Evolutionary conservation across 192 early-diverging fungal genomes (phyloP).

Genomic region (Coemansia reversa): DNA sequence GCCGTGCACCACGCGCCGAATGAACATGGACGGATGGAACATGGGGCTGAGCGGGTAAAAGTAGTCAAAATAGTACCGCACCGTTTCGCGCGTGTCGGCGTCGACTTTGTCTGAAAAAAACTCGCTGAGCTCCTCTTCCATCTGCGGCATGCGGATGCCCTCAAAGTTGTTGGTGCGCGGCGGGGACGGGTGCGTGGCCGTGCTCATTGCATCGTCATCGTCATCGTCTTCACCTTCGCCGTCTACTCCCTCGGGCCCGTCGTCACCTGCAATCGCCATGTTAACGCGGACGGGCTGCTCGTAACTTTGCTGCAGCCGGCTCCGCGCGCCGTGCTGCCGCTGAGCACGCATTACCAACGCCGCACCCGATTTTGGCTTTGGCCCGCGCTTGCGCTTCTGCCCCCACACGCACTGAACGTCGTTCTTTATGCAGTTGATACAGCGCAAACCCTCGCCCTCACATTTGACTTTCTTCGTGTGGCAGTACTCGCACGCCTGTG

Average conservation of each 20-base stretch:
- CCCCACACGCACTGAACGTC: conserved; percentile 52
- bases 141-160: conserved; percentile 31
- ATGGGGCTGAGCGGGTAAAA: conserved; percentile 53
- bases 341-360: not conserved
- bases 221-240: not conserved
- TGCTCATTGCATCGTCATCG: conserved; percentile 6
- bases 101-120: conserved; percentile 38
- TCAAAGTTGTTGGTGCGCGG: conserved; percentile 9
- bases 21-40: conserved; percentile 55
- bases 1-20: conserved; percentile 42
- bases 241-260: not conserved
- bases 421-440: conserved; percentile 52
- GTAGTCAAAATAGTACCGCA: conserved; percentile 52
- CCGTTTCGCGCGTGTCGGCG: conserved; percentile 42
- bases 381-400: conserved; percentile 50
- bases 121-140: conserved; percentile 34
- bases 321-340: not conserved
- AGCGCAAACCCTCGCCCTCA: conserved; percentile 45
- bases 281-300: not conserved
- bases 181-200: not conserved
- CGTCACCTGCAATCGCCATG: not conserved
- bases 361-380: conserved; percentile 37
- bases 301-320: not conserved
- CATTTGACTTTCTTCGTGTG: conserved; percentile 54
- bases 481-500: conserved; percentile 55